Conservation (phyloP, 352 stramenopile genomes). For the Pythium catenulatum region DNA sequence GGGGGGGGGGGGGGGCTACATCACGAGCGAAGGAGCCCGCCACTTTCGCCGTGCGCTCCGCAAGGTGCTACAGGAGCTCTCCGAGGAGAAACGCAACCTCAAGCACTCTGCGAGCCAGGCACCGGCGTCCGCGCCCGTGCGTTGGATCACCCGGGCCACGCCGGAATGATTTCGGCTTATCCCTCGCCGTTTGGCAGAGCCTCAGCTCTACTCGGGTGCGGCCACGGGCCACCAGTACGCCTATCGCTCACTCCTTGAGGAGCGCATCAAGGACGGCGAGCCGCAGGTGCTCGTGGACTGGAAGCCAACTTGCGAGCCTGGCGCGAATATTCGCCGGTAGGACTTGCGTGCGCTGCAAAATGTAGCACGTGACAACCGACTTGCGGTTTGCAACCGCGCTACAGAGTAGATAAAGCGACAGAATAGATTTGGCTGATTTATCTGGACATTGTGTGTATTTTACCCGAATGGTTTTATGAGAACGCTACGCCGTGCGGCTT, state of each 20-base stretch:
- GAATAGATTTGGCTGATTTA: too few relatives aligned
- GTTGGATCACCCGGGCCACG: neutral
- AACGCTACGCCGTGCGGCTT: too few relatives aligned
- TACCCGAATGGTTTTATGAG: too few relatives aligned
- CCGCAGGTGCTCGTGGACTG: constrained; percentile 19
- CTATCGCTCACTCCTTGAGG: neutral
- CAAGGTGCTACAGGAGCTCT: neutral
- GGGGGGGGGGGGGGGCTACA: too few relatives aligned
- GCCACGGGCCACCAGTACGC: neutral
- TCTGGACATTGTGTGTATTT: too few relatives aligned
- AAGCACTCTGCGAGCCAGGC: neutral
- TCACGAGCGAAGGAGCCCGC: neutral
- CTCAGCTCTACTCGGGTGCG: neutral
- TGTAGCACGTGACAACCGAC: neutral
- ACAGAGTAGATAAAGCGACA: neutral
- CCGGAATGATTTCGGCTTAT: neutral
- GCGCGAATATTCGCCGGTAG: neutral
- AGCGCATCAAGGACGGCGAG: constrained; percentile 11
- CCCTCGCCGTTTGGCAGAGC: neutral
- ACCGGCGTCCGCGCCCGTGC: neutral
- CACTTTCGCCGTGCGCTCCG: neutral
- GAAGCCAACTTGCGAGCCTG: constrained; percentile 3
- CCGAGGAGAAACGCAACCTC: constrained; percentile 1
- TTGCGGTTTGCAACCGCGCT: neutral
- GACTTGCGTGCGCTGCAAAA: neutral